Evolutionary conservation across 352 stramenopile species (phyloP).

Genomic region (Phytopythium mirpurense): DNA sequence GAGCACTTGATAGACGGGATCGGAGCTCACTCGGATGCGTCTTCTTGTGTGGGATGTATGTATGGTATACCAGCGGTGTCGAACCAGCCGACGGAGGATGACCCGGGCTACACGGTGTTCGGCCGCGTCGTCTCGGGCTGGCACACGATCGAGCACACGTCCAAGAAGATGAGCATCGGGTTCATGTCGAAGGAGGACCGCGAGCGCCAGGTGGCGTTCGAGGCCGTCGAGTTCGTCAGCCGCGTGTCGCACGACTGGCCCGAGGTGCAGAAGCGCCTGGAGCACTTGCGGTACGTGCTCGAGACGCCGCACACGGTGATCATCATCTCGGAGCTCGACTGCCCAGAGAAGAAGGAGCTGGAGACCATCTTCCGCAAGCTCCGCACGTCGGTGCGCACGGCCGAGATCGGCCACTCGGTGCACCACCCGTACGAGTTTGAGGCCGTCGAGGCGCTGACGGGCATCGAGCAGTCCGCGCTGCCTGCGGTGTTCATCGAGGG

Average conservation of each 20-base stretch:
- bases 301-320: slow-evolving; percentile 86
- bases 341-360: slow-evolving; percentile 87
- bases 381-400: slow-evolving; percentile 44
- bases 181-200: slow-evolving; percentile 68
- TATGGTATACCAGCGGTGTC: slow-evolving; percentile 18
- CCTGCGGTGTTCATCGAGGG: slow-evolving; percentile 96
- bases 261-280: slow-evolving; percentile 48
- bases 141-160: slow-evolving; percentile 71
- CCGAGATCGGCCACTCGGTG: slow-evolving; percentile 50
- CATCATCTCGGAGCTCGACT: slow-evolving; percentile 94
- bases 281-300: slow-evolving; percentile 69
- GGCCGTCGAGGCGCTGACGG: slow-evolving; percentile 85
- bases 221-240: slow-evolving; percentile 65
- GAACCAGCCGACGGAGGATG: slow-evolving; percentile 58
- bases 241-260: slow-evolving; percentile 52
- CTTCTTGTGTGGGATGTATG: neutral
- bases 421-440: slow-evolving; percentile 66
- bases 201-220: slow-evolving; percentile 59
- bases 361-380: slow-evolving; percentile 80
- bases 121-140: slow-evolving; percentile 71
- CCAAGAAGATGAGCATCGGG: slow-evolving; percentile 61
- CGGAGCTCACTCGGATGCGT: neutral
- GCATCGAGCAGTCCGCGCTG: slow-evolving; percentile 75
- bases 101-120: slow-evolving; percentile 76
- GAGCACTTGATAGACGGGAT: neutral